These are phyloP conservation scores for Crithidia brevicula DNA, from an alignment of 208 protist genomes.

Conservation along the genomic window DNA sequence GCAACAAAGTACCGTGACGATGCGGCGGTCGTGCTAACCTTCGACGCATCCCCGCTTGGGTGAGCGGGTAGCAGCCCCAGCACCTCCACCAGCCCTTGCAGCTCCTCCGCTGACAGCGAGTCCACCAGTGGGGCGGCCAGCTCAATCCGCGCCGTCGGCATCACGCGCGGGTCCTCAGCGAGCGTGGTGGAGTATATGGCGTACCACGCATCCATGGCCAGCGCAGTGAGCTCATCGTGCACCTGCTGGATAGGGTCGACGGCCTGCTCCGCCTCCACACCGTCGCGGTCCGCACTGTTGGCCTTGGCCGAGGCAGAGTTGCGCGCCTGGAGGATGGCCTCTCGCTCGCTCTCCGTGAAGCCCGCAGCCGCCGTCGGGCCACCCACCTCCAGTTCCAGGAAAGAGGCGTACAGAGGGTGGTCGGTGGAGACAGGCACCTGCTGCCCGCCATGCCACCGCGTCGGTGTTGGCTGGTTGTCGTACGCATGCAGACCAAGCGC, in stretches of 20 bases:
- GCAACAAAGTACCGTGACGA: slow-evolving; percentile 44
- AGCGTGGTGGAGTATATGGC: slow-evolving; percentile 79
- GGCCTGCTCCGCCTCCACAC: background rate
- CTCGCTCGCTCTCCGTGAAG: slow-evolving; percentile 6
- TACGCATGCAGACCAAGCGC: slow-evolving; percentile 45
- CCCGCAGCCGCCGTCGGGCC: slow-evolving; percentile 19
- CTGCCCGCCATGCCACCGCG: slow-evolving; percentile 23
- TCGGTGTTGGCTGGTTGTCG: slow-evolving; percentile 15
- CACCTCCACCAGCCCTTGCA: slow-evolving; percentile 57
- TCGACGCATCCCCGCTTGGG: background rate
- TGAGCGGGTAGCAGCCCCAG: slow-evolving; percentile 47
- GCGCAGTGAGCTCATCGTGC: slow-evolving; percentile 63
- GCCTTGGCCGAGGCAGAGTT: background rate
- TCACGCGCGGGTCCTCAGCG: slow-evolving; percentile 54
- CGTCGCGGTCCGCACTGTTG: background rate
- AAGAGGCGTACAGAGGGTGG: slow-evolving; percentile 67
- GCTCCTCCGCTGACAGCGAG: slow-evolving; percentile 52
- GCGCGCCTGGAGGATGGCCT: slow-evolving; percentile 1
- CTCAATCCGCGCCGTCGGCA: slow-evolving; percentile 64
- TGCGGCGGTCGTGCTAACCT: background rate
- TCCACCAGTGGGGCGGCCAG: slow-evolving; percentile 67
- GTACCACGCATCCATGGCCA: slow-evolving; percentile 90
- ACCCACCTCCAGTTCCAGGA: slow-evolving; percentile 37
- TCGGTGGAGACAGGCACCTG: slow-evolving; percentile 16
- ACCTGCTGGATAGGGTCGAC: slow-evolving; percentile 35